These are phyloP conservation scores for Skeletonema menzelii DNA, from an alignment of 108 stramenopile species.

Conservation along the genomic window DNA sequence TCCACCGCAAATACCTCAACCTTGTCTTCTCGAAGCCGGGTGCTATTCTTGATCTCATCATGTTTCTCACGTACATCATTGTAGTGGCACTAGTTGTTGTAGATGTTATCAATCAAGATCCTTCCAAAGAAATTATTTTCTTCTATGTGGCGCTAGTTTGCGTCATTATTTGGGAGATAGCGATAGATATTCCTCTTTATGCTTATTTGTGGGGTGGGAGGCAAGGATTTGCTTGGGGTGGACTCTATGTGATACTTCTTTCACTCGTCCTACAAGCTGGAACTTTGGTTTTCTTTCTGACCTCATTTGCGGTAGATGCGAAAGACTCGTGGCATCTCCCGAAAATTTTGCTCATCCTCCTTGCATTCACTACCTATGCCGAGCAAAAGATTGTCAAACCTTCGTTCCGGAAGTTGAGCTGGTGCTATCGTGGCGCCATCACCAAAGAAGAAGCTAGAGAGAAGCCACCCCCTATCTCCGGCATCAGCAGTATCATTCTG, in stretches of 20 bases:
- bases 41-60: neutral
- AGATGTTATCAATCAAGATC: neutral
- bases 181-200: too few species aligned
- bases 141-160: too few species aligned
- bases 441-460: neutral
- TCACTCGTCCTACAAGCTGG: neutral
- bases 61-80: neutral
- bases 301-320: neutral
- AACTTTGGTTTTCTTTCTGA: neutral
- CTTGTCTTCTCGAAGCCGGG: neutral
- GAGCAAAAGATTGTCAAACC: neutral
- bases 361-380: neutral
- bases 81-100: neutral
- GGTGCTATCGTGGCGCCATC: neutral
- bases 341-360: neutral
- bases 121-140: neutral
- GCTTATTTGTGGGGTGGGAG: neutral
- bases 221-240: neutral
- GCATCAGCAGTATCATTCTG: neutral
- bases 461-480: neutral
- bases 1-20: neutral
- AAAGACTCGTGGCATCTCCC: neutral
- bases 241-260: neutral
- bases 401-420: neutral
- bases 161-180: neutral